Base-by-base conservation (phyloP, 257 asterid genomes). In the Solanum microdontum region DNA sequence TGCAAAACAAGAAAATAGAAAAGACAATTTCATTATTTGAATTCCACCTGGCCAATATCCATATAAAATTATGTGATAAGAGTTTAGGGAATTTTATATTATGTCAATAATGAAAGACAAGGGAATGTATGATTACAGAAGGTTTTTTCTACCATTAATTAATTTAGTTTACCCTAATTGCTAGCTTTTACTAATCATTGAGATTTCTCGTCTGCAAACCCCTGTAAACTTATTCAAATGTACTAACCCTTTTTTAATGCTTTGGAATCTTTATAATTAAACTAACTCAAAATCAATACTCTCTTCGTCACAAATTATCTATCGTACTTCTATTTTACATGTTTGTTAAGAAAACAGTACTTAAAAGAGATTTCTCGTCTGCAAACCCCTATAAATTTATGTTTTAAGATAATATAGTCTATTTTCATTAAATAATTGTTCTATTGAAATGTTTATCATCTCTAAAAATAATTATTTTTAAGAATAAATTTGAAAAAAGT, bases 31-130 rank as follows among this genome's bases (percentile, higher is more conserved):
- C 23, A 79, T 79, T 79, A 79, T 79, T 26, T 43, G 66, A 43
- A 79, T 48, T 79, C 66, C 84, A 79, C 39, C 84, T 79, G 66
- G 66, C 84, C 26, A 43, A 79, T 8, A 79, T 79, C 14, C 39
- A 82, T 82, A 48, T 45, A 82, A 82, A 69, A 69, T 68, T 26
- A 73, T 15, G 66, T 80, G 40, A 80, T 45, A 28, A 80, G 60
- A 36, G 62, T 66, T 24, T 37, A 37, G 30, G 66, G 62, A 84
- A 24, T 66, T 75, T 86, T 39, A 60, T 84, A 39, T 76, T 34
- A 83, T 86, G 86, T 84, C 87, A 90, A 76, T 55, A 77, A 87
- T 58, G 89, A 89, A 89, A 83, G 91, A 86, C 89, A 86, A 88
- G 84, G 51, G 91, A 90, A 86, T 88, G 70, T 89, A 83, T 82